Evolutionary conservation across 2,329 filamentous ascomycete genomes (phyloP).

Genomic region (Dothiorella sarmentorum): DNA sequence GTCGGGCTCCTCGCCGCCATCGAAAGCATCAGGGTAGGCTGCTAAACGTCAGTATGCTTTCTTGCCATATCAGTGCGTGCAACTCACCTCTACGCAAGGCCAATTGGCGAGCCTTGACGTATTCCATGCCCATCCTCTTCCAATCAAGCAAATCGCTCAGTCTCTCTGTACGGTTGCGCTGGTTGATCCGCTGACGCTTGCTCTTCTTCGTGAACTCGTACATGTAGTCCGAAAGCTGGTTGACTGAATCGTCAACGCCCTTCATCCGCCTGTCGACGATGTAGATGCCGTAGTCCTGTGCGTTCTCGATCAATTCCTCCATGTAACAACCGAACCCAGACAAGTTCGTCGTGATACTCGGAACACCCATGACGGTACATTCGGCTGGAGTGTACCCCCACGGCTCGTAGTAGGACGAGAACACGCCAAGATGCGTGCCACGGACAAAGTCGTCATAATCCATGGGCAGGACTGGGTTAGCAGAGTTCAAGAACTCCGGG

Average conservation of each 20-base stretch:
- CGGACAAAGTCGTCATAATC: conserved; percentile 99
- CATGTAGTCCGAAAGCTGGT: conserved; percentile 90
- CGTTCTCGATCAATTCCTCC: conserved; percentile 98
- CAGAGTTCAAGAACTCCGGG: conserved; percentile 93
- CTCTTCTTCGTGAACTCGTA: conserved; percentile 92
- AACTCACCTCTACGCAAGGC: conserved; percentile 67
- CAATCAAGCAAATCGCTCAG: conserved; percentile 94
- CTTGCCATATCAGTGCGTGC: neutral
- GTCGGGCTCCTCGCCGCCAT: conserved; percentile 72
- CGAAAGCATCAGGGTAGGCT: conserved; percentile 87
- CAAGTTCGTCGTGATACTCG: conserved; percentile 95
- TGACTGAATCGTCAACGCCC: conserved; percentile 95
- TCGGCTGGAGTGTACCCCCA: conserved; percentile 99
- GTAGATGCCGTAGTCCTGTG: conserved; percentile 96
- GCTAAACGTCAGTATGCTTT: neutral
- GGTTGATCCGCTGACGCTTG: conserved; percentile 95
- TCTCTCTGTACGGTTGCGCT: conserved; percentile 92
- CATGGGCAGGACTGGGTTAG: conserved; percentile 89
- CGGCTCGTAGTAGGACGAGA: conserved; percentile 97
- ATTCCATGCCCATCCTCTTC: conserved; percentile 99
- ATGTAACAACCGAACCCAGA: conserved; percentile 99
- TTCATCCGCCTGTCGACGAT: conserved; percentile 95
- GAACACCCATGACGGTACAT: conserved; percentile 98
- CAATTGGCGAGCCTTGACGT: conserved; percentile 93
- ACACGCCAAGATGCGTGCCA: conserved; percentile 91